Base-by-base conservation (phyloP, 208 protist genomes). In the Trypanosoma caninum region DNA sequence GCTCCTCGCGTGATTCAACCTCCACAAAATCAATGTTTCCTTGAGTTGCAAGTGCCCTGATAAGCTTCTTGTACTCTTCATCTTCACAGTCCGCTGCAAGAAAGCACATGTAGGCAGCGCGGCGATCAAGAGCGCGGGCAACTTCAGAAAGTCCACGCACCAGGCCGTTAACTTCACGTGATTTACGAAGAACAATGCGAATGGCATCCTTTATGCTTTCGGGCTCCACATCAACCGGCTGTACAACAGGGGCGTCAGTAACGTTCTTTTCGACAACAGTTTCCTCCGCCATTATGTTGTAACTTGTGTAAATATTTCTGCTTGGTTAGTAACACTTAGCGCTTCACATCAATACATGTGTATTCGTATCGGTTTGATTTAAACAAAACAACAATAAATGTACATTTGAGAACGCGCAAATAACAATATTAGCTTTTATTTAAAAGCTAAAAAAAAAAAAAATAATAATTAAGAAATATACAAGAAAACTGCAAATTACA, bases 11-110 rank as follows among this genome's bases (percentile, higher is more conserved):
- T 31, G 65, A 71, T 11, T 65, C 61, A 2, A 82, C 72, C 67
- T 71, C 62, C 23, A 82, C 64, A 45, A 82, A 62, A 44, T 82
- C 66, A 48, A 82, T 75, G 52, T 71, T 76, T 0, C 38, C 27
- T 37, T 82, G 66, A 22, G 22, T 57, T 33, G 60, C 52, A n/a
- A 82, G 65, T 1, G 72, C 69, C 38, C 62, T 74, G 16, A 82
- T 74, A 30, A 82, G 72, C 44, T 74, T 74, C 53, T 82, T 82
- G 66, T 82, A 82, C 35, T 61, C 66, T 38, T 74, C 72, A 50
- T 82, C 76, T 10, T 82, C 76, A 31, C 76, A 82, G 60, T 79
- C 72, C 5, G 56, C 53, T 11, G 76, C 76, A 3, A 82, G 76
- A 35, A 82, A 38, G 55, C 72, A 78, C 54, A 82, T 68, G 64